A percentile compares a stretch with the other conserved stretches of the same genome.
phyloP scores from a whole-genome alignment of 2,329 filamentous ascomycete species.

The Botrytis medusae region DNA sequence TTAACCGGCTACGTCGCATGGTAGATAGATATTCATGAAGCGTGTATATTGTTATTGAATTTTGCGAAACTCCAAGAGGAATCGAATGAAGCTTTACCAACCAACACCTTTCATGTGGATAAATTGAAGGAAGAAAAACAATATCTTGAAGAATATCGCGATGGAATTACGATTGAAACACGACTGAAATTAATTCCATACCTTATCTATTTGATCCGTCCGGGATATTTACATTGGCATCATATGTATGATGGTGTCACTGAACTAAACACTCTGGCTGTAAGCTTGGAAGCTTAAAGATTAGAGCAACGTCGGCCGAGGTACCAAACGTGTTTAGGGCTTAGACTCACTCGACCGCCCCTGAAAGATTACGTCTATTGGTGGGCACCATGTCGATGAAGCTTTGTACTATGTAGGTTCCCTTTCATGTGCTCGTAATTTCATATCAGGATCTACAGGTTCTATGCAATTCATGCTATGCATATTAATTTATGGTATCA shows the following conservation, averaged over 20 bases:
- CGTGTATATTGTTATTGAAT: not conserved
- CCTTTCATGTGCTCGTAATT: not conserved
- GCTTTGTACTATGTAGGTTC: not conserved
- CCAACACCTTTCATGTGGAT: not conserved
- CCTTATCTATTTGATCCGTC: not conserved
- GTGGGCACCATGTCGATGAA: not conserved
- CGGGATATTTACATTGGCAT: not conserved
- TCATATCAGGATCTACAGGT: not conserved
- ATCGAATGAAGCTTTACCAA: not conserved
- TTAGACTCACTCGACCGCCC: not conserved
- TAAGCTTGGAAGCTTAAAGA: not conserved
- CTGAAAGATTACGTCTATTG: not conserved
- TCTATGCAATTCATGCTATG: not conserved
- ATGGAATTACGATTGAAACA: not conserved
- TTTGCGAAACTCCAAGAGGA: not conserved
- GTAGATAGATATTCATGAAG: not conserved
- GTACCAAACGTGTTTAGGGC: not conserved
- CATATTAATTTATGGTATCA: conserved; percentile 1
- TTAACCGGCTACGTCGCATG: conserved; percentile 8
- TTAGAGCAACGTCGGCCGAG: not conserved
- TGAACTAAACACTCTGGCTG: not conserved
- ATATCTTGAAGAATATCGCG: not conserved
- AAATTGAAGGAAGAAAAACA: not conserved
- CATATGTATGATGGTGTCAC: not conserved
- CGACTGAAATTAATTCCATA: not conserved